These are phyloP conservation scores for Mycena belliarum DNA, from an alignment of 768 basidiomycete genomes.

Conservation along the genomic window DNA sequence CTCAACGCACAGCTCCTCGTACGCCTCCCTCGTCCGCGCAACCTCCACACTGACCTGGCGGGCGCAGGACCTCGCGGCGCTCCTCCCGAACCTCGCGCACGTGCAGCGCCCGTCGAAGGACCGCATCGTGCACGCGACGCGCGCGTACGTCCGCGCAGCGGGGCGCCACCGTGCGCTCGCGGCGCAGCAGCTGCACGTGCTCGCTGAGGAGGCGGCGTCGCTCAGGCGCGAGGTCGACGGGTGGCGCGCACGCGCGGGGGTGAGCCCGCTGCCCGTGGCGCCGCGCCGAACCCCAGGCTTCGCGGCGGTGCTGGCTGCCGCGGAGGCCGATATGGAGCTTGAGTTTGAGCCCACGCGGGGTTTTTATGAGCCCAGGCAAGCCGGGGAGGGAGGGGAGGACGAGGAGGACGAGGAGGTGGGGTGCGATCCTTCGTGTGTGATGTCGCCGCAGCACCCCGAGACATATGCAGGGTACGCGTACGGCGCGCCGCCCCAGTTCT, in stretches of 20 bases:
- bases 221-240: conserved; percentile 76
- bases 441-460: no score
- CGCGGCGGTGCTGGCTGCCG: conserved; percentile 47
- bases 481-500: no score
- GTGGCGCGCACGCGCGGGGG: conserved; percentile 62
- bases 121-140: conserved; percentile 77
- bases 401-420: conserved; percentile 24
- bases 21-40: conserved; percentile 28
- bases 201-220: conserved; percentile 64
- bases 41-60: neutral
- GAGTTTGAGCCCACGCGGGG: conserved; percentile 15
- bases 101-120: conserved; percentile 79
- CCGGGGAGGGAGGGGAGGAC: conserved; percentile 47
- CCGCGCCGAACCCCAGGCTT: conserved; percentile 56
- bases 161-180: conserved; percentile 66
- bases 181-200: conserved; percentile 58
- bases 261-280: conserved; percentile 51
- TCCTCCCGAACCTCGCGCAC: conserved; percentile 71
- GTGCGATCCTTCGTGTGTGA: no score
- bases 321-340: conserved; percentile 46
- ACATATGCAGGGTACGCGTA: no score
- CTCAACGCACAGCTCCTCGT: conserved; percentile 74
- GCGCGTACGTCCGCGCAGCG: conserved; percentile 62
- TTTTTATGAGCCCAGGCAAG: no score
- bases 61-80: conserved; percentile 63